Evolutionary conservation across 1,284 basidiomycete genomes (phyloP), one percentile per base, ranked within the genome.

Genomic region (Apiotrichum mycotoxinovorans): DNA sequence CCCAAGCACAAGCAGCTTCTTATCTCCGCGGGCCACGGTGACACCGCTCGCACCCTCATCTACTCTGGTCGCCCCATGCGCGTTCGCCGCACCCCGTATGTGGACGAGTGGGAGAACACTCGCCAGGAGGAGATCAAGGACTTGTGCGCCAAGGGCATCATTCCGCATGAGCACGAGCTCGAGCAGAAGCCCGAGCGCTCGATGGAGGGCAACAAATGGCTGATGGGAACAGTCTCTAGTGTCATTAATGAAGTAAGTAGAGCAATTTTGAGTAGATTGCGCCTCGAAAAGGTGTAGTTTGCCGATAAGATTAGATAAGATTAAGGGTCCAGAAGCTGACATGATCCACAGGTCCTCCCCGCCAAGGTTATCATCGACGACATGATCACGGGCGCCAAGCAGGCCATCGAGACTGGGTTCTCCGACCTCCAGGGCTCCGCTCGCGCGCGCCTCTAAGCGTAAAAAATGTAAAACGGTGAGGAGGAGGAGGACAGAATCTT

Each of bases 31-130:
- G 74, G 67, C 52, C 70, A 70, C 50, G 75, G 71, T 17, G 75
- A 76, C 59, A 63, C 72, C 52, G 88, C 89, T 71, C 85, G 84
- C 14, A 92, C 91, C 5, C 71, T 91, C 48, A 92, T 94, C 68
- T 93, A 85, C 79, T 88, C 87, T 54, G 92, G 92, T 26, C 85
- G 92, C 30, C 93, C 92, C 12, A 79, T 96, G 65, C 85, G 91
- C 38, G 88, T 94, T 22, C 80, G 85, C 65, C 84, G 84, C 71
- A 91, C 88, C 10, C 84, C 87, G n/a, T 93, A 91, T 71, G 83
- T 92, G 57, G 84, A 85, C 27, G 83, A 87, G 59, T 89, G 88
- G 88, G 66, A 68, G 40, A 47, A 59, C 27, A 30, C 14, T 17
- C 60, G 70, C 44, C 63, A 73, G 58, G 68, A 66, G 25, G 73